These are phyloP conservation scores for Fraxinus paxiana DNA, from an alignment of 305 asterid genomes.

Conservation along the genomic window DNA sequence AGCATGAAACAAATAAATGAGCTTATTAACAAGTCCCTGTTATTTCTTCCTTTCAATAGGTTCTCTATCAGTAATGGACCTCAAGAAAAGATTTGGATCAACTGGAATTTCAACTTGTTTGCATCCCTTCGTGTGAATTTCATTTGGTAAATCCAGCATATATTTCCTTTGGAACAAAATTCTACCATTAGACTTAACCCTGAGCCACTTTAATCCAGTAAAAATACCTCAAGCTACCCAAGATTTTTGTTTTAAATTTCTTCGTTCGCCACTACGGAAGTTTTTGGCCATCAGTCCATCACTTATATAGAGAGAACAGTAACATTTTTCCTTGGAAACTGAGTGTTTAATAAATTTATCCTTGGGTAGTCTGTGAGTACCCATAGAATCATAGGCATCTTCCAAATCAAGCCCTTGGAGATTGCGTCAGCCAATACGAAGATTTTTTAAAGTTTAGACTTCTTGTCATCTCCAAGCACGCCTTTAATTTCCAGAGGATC, in stretches of 20 bases:
- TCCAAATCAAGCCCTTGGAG: background rate
- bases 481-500: background rate
- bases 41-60: background rate
- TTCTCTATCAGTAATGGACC: background rate
- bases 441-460: background rate
- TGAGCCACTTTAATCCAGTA: background rate
- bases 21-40: background rate
- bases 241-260: background rate
- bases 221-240: background rate
- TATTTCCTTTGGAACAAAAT: background rate
- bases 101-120: background rate
- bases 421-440: background rate
- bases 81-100: background rate
- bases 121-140: background rate
- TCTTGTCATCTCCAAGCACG: background rate
- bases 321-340: background rate
- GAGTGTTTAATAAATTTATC: background rate
- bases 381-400: background rate
- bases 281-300: background rate
- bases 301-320: background rate
- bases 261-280: background rate
- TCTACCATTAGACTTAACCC: background rate
- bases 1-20: background rate
- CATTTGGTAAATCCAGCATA: background rate
- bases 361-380: background rate